phyloP scores from a whole-genome alignment of 148 eudicot species.

The Bassia scoparia region DNA sequence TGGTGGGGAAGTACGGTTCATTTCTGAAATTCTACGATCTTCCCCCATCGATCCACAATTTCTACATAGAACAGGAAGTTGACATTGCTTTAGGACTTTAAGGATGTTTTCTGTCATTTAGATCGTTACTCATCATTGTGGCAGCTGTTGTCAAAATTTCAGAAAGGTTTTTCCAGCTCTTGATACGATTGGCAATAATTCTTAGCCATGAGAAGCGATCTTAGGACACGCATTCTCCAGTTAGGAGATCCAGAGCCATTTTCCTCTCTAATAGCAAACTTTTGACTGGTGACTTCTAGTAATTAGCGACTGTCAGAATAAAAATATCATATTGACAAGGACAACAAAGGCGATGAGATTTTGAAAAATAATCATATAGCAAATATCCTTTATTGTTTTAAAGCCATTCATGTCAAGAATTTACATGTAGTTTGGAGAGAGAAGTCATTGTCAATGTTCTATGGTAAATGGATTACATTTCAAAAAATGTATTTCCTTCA shows the following conservation, averaged over 20 bases:
- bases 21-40: not conserved
- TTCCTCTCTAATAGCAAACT: conserved; percentile 32
- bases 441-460: no score
- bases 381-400: not conserved
- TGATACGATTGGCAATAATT: conserved; percentile 46
- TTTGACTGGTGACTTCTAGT: conserved; percentile 9
- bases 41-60: not conserved
- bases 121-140: not conserved
- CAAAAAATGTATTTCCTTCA: no score
- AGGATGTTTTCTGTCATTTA: not conserved
- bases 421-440: not conserved
- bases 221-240: conserved; percentile 65
- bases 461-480: no score
- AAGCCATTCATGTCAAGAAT: not conserved
- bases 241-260: conserved; percentile 67
- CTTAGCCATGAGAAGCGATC: conserved; percentile 74
- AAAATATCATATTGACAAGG: not conserved
- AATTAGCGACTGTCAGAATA: conserved; percentile 17
- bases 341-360: not conserved
- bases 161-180: conserved; percentile 3
- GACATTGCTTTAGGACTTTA: not conserved
- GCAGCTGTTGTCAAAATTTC: not conserved
- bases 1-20: not conserved
- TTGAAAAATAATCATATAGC: not conserved
- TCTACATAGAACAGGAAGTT: not conserved